A percentile compares a stretch with the other conserved stretches of the same genome.
Evolutionary conservation across 345 rosid genomes (phyloP).

Genomic region (Leavenworthia alabamica): DNA sequence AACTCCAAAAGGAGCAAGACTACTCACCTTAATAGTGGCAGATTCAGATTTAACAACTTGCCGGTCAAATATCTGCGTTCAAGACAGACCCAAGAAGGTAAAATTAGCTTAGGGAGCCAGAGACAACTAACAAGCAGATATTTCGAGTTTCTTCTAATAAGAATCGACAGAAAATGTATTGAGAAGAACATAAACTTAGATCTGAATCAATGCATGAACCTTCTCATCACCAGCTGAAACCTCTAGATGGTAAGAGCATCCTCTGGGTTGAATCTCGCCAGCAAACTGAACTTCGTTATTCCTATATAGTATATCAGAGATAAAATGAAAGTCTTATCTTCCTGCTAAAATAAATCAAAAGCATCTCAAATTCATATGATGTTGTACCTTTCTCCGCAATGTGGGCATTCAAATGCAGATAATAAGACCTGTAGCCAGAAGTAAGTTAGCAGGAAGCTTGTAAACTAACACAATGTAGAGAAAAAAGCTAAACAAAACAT

Average conservation of each 20-base stretch:
- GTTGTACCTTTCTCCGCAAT: constrained; percentile 80
- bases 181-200: background rate
- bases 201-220: constrained; percentile 34
- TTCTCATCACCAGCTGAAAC: constrained; percentile 57
- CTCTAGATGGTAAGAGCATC: constrained; percentile 54
- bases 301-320: constrained; percentile 30
- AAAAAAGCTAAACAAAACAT: background rate
- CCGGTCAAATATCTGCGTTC: constrained; percentile 60
- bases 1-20: background rate
- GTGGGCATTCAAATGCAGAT: constrained; percentile 87
- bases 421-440: constrained; percentile 52
- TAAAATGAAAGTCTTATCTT: background rate
- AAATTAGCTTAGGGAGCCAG: background rate
- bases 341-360: background rate
- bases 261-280: constrained; percentile 79
- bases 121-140: background rate
- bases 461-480: background rate
- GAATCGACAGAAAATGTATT: background rate
- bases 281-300: constrained; percentile 98
- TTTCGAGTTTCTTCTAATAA: background rate
- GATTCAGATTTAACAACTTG: constrained; percentile 94
- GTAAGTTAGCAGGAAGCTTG: background rate
- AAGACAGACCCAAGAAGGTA: background rate
- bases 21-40: constrained; percentile 75
- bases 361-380: background rate